Evolutionary conservation across 805 yeast species (phyloP), one percentile per base, ranked within the genome.

Genomic region (Kluyveromyces starmeri): DNA sequence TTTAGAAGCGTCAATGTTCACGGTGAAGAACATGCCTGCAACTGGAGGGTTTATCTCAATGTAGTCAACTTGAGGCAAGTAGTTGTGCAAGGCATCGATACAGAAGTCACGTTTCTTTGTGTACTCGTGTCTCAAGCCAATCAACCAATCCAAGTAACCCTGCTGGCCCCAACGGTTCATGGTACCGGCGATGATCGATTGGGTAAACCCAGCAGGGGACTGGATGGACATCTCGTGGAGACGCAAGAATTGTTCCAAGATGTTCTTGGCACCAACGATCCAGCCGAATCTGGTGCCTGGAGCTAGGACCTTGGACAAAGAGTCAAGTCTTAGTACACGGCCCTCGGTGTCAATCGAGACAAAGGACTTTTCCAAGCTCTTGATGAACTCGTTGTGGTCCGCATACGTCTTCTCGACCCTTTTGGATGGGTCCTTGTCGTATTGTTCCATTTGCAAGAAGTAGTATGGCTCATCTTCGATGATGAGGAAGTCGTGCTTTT

Each of bases 401-500:
- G 37, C 38, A 27, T 45, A 53, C 15, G 53, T 52, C 7, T 44
- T 43, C 26, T 32, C 37, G 21, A 32, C 53, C 46, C 60, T 51
- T 32, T 62, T 65, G 35, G 38, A 59, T 13, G 43, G 52, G 38
- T 72, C 75, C 17, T 52, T 46, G 16, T 73, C 64, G 67, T 84
- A 92, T 32, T 70, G 55, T 40, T 82, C 89, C 94, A 89, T 85
- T 64, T 89, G 98, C 57, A 89, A 67, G 68, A 85, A 89, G 68
- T 84, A 89, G 75, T 89, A 89, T 36, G 98, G 98, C 64, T 92
- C 98, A 59, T 89, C 98, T 65, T 89, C 98, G 34, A 89, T 59
- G 46, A 89, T 78, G 37, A 89, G 51, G 55, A 89, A 70, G 62
- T 92, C 96, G 59, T 86, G 82, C 64, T 84, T 78, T 54, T 74